Evolutionary conservation across 1,139 yeast species (phyloP), one percentile per base, ranked within the genome.

Genomic region (Hansenula lynferdii): DNA sequence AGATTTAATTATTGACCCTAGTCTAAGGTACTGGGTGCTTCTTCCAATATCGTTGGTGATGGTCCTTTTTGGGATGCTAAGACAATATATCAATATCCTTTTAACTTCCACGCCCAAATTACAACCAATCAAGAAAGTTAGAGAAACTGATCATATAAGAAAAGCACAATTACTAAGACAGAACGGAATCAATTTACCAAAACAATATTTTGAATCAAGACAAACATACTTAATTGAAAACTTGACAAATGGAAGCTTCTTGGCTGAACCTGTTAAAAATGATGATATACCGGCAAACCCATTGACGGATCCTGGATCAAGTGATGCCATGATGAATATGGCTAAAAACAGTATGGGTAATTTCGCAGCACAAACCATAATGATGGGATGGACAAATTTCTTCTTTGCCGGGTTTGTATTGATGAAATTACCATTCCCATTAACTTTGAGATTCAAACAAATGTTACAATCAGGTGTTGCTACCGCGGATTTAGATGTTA

Each of bases 331-430:
- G 69, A 73, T 83, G 74, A 73, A 71, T 39, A 82, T 86, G 82
- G 77, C 90, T 41, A 86, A 86, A 57, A 81, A 83, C 5, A 90
- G 87, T 54, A 67, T 87, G 51, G 79, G 90, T 59, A 85, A 80
- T 61, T 86, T 82, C 57, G 76, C 89, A 16, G 97, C 97, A 1
- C 97, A 92, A 62, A 87, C 97, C 0, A 60, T 89, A 35, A 83
- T 90, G 51, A 90, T 92, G 97, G 90, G 90, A 50, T 92, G 97
- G 96, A 92, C 90, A 49, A 87, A 87, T 58, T 86, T 81, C 52
- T 87, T 92, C 64, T 92, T 89, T 60, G 89, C 94, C 8, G 97
- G 97, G 1, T 87, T 89, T 53, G 84, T 92, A 17, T 75, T 90
- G 36, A 85, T 83, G 82, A 76, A 77, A 54, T 60, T 83, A 38